Conservation (phyloP, 495 filamentous ascomycete genomes). For the Talaromyces adpressus region DNA sequence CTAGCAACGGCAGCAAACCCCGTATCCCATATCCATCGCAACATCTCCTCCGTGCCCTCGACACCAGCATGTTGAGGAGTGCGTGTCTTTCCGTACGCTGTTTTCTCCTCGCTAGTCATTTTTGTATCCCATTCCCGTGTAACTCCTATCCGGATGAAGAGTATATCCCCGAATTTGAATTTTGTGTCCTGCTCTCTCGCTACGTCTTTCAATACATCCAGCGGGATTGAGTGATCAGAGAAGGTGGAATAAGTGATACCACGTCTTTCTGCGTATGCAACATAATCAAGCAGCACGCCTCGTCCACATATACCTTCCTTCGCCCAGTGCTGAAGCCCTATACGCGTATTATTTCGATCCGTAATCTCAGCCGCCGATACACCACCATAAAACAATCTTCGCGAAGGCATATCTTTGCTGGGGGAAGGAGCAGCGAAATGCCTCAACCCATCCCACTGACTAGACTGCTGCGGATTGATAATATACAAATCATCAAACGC, state of each 20-base stretch:
- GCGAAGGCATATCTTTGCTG: constrained; percentile 17
- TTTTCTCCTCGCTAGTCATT: constrained; percentile 29
- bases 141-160: constrained; percentile 45
- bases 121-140: constrained; percentile 32
- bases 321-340: constrained; percentile 40
- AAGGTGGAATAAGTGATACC: constrained; percentile 31
- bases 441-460: constrained; percentile 67
- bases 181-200: constrained; percentile 26
- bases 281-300: constrained; percentile 48
- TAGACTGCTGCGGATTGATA: constrained; percentile 64
- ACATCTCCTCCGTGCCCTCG: constrained; percentile 30
- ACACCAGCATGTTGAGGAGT: constrained; percentile 33
- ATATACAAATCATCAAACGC: constrained; percentile 57
- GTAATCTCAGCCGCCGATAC: constrained; percentile 38
- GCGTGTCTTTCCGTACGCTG: constrained; percentile 18
- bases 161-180: constrained; percentile 43
- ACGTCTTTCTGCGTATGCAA: constrained; percentile 39
- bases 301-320: constrained; percentile 42
- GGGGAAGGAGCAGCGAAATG: constrained; percentile 28
- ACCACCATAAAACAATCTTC: constrained; percentile 44
- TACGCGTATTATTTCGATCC: constrained; percentile 43
- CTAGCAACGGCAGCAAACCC: constrained; percentile 46
- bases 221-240: constrained; percentile 29
- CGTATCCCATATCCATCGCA: constrained; percentile 41
- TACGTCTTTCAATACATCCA: constrained; percentile 33